phyloP scores from a whole-genome alignment of 73 alveolate genomes.

The Paramecium octaurelia region DNA sequence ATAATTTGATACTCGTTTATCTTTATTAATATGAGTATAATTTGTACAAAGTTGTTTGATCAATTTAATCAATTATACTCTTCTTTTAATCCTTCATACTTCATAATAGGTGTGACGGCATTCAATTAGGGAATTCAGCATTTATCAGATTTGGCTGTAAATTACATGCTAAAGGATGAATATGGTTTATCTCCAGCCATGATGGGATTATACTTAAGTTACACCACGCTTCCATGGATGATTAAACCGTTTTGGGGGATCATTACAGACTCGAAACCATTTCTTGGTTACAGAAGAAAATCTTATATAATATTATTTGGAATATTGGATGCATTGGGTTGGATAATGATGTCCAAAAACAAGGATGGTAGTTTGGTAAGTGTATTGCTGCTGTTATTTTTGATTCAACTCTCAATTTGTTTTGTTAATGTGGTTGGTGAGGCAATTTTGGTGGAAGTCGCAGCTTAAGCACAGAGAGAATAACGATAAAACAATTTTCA shows the following conservation, averaged over 20 bases:
- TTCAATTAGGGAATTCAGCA: conserved; percentile 42
- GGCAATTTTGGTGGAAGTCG: conserved; percentile 70
- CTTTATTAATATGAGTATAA: neutral
- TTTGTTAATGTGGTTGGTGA: conserved; percentile 84
- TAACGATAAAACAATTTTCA: neutral
- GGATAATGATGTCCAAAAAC: conserved; percentile 60
- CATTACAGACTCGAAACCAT: conserved; percentile 88
- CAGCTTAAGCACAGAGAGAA: neutral
- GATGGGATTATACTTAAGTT: conserved; percentile 55
- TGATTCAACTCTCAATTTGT: conserved; percentile 52
- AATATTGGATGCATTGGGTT: conserved; percentile 68
- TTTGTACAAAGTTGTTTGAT: neutral
- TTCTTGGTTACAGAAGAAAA: conserved; percentile 83
- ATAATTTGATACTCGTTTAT: neutral
- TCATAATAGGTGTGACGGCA: conserved; percentile 16
- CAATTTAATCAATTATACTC: neutral
- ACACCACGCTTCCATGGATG: conserved; percentile 75
- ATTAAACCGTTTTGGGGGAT: conserved; percentile 95
- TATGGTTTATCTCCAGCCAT: conserved; percentile 59
- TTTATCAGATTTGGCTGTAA: conserved; percentile 63
- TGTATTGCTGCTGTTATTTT: conserved; percentile 37
- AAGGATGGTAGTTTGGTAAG: neutral
- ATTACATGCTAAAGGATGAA: conserved; percentile 64
- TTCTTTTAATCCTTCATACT: conserved; percentile 6
- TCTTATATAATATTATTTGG: conserved; percentile 84